Conservation (phyloP, 495 filamentous ascomycete species). For the Articulospora tetracladia region DNA sequence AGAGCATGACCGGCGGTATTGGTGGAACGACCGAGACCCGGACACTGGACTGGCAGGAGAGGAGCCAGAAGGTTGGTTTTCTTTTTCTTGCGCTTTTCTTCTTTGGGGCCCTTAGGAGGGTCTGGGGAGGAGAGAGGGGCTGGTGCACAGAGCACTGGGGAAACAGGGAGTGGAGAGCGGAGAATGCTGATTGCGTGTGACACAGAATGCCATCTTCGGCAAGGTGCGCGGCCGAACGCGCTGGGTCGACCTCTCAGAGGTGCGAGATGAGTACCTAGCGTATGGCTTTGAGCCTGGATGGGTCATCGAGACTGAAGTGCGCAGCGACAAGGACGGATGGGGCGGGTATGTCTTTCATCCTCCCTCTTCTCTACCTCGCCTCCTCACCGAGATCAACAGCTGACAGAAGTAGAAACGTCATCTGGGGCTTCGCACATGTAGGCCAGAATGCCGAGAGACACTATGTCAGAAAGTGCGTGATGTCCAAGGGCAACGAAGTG, state of each 20-base stretch:
- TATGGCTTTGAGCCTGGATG: background rate
- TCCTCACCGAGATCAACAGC: background rate
- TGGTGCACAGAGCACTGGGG: too few relatives aligned
- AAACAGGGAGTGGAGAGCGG: background rate
- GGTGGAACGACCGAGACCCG: background rate
- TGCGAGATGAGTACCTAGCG: background rate
- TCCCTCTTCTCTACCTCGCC: background rate
- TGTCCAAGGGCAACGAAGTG: constrained; percentile 1
- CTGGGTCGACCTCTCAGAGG: background rate
- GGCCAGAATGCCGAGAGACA: background rate
- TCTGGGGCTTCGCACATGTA: constrained; percentile 5
- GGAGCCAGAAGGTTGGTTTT: background rate
- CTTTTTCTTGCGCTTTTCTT: background rate
- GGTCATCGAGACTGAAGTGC: constrained; percentile 6
- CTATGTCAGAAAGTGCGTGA: background rate
- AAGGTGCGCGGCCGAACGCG: background rate
- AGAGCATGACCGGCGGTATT: background rate
- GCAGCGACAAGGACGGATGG: constrained; percentile 5
- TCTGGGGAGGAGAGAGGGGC: too few relatives aligned
- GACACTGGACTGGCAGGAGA: background rate
- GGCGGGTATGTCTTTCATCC: background rate
- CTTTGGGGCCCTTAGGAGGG: constrained; percentile 12
- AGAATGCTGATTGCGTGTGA: background rate
- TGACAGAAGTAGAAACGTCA: constrained; percentile 1
- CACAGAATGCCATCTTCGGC: background rate